Percentiles rank a stretch among this genome's conserved stretches.
Evolutionary conservation across 2,329 filamentous ascomycete genomes (phyloP).

Genomic region (Microsporum ferrugineum): DNA sequence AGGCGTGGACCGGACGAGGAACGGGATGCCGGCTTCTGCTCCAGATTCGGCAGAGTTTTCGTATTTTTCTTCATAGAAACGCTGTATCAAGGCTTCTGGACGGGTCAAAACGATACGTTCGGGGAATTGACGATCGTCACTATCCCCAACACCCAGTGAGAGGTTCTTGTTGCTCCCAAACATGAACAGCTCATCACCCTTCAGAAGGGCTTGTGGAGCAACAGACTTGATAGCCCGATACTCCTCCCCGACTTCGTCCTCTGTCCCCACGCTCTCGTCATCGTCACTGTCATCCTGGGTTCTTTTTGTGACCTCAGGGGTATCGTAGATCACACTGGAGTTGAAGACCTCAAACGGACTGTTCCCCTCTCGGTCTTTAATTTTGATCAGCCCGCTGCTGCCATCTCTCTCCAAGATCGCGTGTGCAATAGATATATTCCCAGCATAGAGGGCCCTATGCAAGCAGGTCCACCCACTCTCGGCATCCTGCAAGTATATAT

Average conservation of each 20-base stretch:
- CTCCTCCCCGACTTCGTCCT: constrained; percentile 38
- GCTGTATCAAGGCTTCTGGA: constrained; percentile 62
- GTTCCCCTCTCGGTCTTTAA: constrained; percentile 89
- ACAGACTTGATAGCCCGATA: constrained; percentile 18
- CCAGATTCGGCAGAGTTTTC: constrained; percentile 24
- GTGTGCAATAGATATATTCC: constrained; percentile 76
- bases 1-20: constrained; percentile 58
- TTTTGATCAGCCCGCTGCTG: constrained; percentile 69
- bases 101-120: constrained; percentile 68
- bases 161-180: constrained; percentile 97
- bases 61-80: constrained; percentile 57
- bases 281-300: constrained; percentile 36
- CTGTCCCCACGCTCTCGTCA: constrained; percentile 27
- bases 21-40: constrained; percentile 44
- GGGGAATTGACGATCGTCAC: constrained; percentile 86
- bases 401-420: constrained; percentile 68
- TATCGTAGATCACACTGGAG: constrained; percentile 56
- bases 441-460: constrained; percentile 79
- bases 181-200: constrained; percentile 77
- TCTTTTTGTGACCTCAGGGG: constrained; percentile 42
- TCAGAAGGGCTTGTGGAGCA: constrained; percentile 31
- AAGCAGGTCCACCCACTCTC: constrained; percentile 96
- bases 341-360: constrained; percentile 91
- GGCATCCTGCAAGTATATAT: constrained; percentile 74
- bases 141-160: constrained; percentile 84